Evolutionary conservation across 768 basidiomycete species (phyloP), one percentile per base, ranked within the genome.

Genomic region (Leccinum variicolor): DNA sequence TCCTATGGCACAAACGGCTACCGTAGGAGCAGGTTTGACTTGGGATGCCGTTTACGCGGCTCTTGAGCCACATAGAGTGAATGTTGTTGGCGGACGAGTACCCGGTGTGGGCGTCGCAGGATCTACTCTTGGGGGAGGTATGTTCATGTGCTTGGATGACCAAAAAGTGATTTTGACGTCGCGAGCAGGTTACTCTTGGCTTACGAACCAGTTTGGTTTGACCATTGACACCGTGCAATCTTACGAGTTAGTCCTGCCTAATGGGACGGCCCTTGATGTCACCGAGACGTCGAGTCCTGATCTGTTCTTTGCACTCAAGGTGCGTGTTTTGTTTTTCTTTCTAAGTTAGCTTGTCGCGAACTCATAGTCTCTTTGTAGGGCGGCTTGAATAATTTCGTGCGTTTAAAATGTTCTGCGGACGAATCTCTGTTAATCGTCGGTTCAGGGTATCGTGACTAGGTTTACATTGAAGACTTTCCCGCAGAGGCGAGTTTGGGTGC

Each of bases 21-120:
- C 69, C 1, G 49, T 79, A 29, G 77, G 74, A 7, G 62, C 74
- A 0, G 75, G 78, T 10, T 66, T 84, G 3, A 71, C 82, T 14
- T 90, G 86, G 87, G 86, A 89, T 63, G 77, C 86, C 50, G 85
- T 82, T 72, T 89, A 87, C 58, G 69, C 68, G 7, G 58, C 56
- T 11, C 75, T 88, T 1, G 77, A 71, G 8, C 81, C 80, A 1
- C 62, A 76, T 47, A 73, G 71, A 1, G 81, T 84, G 10, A 84
- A 76, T 48, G 82, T 86, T 11, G 77, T 86, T 1, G 86, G 86
- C 1, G 83, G 14, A 72, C 65, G 84, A 2, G 79, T 84, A 0
- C 64, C 76, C 2, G 84, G 84, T 11, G 79, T 84, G 8, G 84
- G 85, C 21, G 81, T 84, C 2, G 84, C 77, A 5, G 84, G 85